Percentiles rank a stretch among this genome's conserved stretches.
Conservation (phyloP, 176 grass and related monocot genomes). For the Tillandsia leiboldiana region DNA sequence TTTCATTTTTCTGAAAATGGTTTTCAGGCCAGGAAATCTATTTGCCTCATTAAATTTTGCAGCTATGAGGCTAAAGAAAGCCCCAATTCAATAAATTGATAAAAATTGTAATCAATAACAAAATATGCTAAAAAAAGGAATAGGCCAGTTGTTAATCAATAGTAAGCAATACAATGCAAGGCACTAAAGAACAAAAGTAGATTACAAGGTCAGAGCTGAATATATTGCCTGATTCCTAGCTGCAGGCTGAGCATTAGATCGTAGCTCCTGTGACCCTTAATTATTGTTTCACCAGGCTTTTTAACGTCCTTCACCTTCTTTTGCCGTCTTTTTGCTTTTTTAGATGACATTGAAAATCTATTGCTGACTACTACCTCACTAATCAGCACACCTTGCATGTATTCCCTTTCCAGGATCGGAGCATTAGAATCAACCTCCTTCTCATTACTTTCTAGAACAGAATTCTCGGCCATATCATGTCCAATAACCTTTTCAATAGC, state of each 20-base stretch:
- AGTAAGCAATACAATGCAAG: conserved; percentile 10
- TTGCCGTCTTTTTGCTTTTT: conserved; percentile 61
- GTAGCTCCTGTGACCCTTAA: conserved; percentile 94
- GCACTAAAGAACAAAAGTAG: neutral
- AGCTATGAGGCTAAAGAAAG: neutral
- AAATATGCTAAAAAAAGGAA: neutral
- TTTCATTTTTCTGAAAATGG: no score
- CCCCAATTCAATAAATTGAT: neutral
- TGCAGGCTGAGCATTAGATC: conserved; percentile 97
- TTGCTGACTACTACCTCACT: conserved; percentile 70
- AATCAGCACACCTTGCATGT: conserved; percentile 97
- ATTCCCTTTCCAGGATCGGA: conserved; percentile 85
- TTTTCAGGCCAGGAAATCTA: neutral
- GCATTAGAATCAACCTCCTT: conserved; percentile 39
- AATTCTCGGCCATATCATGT: conserved; percentile 35
- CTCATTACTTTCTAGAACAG: conserved; percentile 31
- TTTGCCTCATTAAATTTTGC: neutral
- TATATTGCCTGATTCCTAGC: conserved; percentile 83
- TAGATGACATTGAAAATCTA: conserved; percentile 59
- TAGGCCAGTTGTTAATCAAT: neutral
- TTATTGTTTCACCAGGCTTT: conserved; percentile 79
- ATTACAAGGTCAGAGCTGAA: neutral
- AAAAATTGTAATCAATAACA: neutral
- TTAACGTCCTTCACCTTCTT: conserved; percentile 81
- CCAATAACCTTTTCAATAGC: conserved; percentile 77